Evolutionary conservation across 345 rosid genomes (phyloP), one percentile per base, ranked within the genome.

Genomic region (Nephelium lappaceum): DNA sequence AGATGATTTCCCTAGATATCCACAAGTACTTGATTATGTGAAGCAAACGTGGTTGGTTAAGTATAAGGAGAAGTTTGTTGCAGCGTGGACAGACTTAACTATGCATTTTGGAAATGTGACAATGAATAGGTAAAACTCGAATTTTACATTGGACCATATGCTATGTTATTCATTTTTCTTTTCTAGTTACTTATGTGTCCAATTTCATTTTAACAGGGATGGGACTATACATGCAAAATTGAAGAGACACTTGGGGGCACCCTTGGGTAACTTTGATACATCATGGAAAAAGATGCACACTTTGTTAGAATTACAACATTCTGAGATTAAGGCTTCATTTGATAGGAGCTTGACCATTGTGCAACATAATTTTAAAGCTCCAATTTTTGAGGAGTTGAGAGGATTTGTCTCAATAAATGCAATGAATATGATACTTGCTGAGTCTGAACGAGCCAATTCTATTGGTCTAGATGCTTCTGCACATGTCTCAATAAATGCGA

Each of bases 101-200:
- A 77, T 77, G 79, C 79, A 77, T 71, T 77, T 68, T 53, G 79
- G 79, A 38, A 77, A 68, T 68, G 49, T 69, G 41, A 55, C 73
- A 31, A 77, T 31, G 63, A 68, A 77, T 31, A 77, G 79, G 79
- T 77, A 77, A 16, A 19, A 64, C 42, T 66, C 19, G 21, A 43
- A 75, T 65, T 18, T 45, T n/a, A 18, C 71, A 10, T 18, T 10
- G 16, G 27, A 16, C 15, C 16, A 43, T 8, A 36, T 16, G 65
- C 23, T 63, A 12, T 25, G 0, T 63, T 47, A 60, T 41, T 23
- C 62, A 14, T 64, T 42, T 75, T 38, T 64, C 31, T 64, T 24
- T 75, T 38, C 49, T 53, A 18, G 25, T 25, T 11, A 25, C 47
- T 25, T 24, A 64, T 10, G 43, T 75, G 27, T 4, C 16, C 23